phyloP scores from a whole-genome alignment of 1,284 basidiomycete genomes.

The Cystobasidium pallidum region DNA sequence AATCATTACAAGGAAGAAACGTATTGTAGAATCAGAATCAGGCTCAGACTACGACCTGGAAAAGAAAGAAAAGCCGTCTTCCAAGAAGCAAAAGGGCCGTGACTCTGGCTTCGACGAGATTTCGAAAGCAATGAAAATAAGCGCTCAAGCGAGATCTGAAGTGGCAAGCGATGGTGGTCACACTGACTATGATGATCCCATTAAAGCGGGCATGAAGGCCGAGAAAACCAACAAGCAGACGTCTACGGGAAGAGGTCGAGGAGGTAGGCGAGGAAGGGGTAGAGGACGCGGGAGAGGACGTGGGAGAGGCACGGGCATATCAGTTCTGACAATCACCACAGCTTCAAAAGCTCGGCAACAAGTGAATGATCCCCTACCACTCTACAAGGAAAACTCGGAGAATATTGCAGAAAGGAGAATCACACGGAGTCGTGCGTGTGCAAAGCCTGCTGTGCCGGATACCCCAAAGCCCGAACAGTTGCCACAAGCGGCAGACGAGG shows the following conservation, averaged over 20 bases:
- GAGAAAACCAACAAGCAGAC: neutral
- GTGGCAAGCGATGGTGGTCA: neutral
- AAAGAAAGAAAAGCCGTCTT: neutral
- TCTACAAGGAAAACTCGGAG: neutral
- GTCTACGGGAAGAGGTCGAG: neutral
- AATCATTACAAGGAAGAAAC: neutral
- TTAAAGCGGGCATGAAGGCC: neutral
- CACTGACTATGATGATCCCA: constrained; percentile 17
- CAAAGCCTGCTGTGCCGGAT: constrained; percentile 3
- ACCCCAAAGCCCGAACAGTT: neutral
- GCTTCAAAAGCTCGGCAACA: neutral
- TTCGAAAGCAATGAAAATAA: neutral
- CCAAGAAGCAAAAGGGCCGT: neutral
- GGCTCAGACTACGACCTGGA: neutral
- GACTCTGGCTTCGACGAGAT: constrained; percentile 18
- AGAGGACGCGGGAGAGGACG: neutral
- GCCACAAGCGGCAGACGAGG: neutral
- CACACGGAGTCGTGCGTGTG: neutral
- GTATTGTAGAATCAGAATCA: neutral
- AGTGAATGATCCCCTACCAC: neutral
- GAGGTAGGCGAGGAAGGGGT: neutral
- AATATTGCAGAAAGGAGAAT: neutral
- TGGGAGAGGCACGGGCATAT: neutral
- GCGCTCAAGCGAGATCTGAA: neutral
- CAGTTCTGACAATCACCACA: neutral